These are phyloP conservation scores for Linum lewisii DNA, from an alignment of 345 rosid genomes.

Conservation along the genomic window DNA sequence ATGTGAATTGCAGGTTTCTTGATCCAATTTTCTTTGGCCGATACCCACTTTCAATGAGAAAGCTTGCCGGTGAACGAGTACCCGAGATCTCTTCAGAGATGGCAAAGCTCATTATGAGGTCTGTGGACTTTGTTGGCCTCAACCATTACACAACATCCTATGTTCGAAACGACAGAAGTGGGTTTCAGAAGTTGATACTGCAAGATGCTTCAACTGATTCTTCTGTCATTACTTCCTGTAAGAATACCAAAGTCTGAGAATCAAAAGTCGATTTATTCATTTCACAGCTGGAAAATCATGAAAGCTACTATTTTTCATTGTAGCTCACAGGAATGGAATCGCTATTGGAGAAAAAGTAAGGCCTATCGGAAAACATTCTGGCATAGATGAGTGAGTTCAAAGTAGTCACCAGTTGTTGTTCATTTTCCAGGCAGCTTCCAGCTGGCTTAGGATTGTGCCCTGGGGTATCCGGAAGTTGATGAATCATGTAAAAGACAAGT, in stretches of 20 bases:
- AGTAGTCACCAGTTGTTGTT: conserved; percentile 16
- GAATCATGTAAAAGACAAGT: conserved; percentile 52
- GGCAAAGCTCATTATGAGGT: conserved; percentile 37
- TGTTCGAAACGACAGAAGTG: conserved; percentile 55
- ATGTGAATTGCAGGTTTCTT: conserved; percentile 56
- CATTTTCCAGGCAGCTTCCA: conserved; percentile 73
- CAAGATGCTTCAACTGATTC: conserved; percentile 81
- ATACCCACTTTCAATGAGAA: conserved; percentile 72
- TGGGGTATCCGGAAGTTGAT: conserved; percentile 71
- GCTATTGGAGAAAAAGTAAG: conserved; percentile 83
- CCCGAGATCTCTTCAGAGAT: conserved; percentile 49
- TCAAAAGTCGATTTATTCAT: background rate
- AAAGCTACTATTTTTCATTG: conserved; percentile 16
- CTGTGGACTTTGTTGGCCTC: conserved; percentile 66
- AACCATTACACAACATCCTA: conserved; percentile 82
- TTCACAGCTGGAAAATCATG: background rate
- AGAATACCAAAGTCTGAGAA: conserved; percentile 14
- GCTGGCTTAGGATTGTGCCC: conserved; percentile 82
- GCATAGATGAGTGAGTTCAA: conserved; percentile 5
- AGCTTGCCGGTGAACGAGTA: conserved; percentile 56
- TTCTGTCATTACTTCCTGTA: conserved; percentile 72
- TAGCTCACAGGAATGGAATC: conserved; percentile 56
- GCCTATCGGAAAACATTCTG: conserved; percentile 6
- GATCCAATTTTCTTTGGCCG: conserved; percentile 74
- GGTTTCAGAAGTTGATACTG: conserved; percentile 58